Evolutionary conservation across 345 rosid genomes (phyloP).

Genomic region (Cardiospermum halicacabum): DNA sequence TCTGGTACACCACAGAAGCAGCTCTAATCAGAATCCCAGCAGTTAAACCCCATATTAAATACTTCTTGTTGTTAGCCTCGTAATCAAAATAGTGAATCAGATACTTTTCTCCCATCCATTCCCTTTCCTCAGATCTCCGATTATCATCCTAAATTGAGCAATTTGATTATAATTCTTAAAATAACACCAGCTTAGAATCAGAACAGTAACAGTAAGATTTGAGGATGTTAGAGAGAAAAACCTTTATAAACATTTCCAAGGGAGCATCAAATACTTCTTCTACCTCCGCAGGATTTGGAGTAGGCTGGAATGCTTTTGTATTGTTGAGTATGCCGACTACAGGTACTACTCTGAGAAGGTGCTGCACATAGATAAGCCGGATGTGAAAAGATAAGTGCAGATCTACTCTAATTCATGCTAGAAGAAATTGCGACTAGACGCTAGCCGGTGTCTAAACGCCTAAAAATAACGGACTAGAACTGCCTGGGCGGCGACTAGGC

Average conservation of each 20-base stretch:
- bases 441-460: no score
- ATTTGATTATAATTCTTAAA: conserved; percentile 8
- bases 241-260: conserved; percentile 91
- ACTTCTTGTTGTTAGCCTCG: conserved; percentile 40
- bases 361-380: conserved; percentile 44
- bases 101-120: conserved; percentile 65
- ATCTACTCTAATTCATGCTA: not conserved
- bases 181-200: not conserved
- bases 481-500: no score
- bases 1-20: conserved; percentile 61
- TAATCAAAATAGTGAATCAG: conserved; percentile 62
- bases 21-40: conserved; percentile 68
- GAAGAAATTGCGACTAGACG: not conserved
- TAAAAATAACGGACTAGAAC: no score
- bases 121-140: conserved; percentile 59
- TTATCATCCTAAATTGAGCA: conserved; percentile 56
- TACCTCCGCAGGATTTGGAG: conserved; percentile 78
- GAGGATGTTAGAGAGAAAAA: conserved; percentile 22
- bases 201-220: not conserved
- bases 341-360: conserved; percentile 83
- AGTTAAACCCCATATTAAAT: conserved; percentile 67
- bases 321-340: conserved; percentile 70
- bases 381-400: not conserved
- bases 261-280: conserved; percentile 88
- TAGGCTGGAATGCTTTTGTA: conserved; percentile 49